phyloP scores from a whole-genome alignment of 768 basidiomycete species.

The Suillus luteus region DNA sequence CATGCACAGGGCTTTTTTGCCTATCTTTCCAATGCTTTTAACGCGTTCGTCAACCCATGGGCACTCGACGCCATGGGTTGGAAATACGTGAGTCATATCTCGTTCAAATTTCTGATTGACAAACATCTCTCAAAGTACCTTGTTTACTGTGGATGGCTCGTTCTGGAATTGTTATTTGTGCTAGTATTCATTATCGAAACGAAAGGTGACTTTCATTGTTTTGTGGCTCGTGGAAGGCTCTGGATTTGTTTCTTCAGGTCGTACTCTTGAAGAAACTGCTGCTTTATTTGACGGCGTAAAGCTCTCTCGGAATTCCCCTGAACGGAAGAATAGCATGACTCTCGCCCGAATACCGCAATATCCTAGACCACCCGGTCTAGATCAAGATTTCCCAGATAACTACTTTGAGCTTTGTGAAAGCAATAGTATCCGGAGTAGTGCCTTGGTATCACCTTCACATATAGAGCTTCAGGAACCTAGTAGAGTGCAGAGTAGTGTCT shows the following conservation, averaged over 20 bases:
- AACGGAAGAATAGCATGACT: slow-evolving; percentile 47
- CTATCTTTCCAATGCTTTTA: slow-evolving; percentile 71
- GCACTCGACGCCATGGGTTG: slow-evolving; percentile 56
- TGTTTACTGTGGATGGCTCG: slow-evolving; percentile 65
- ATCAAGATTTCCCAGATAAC: slow-evolving; percentile 8
- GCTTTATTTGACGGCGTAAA: slow-evolving; percentile 64
- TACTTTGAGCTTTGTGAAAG: slow-evolving; percentile 13
- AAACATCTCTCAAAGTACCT: slow-evolving; percentile 42
- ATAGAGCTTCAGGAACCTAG: slow-evolving; percentile 13
- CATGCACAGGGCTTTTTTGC: slow-evolving; percentile 56
- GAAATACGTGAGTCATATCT: slow-evolving; percentile 41
- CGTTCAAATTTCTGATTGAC: background rate
- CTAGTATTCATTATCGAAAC: slow-evolving; percentile 60
- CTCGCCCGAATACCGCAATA: slow-evolving; percentile 14
- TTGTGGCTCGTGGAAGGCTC: slow-evolving; percentile 12
- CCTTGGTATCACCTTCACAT: slow-evolving; percentile 2
- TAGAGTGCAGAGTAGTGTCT: background rate
- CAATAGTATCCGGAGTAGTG: background rate
- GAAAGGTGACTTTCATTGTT: slow-evolving; percentile 42
- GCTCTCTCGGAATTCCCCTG: slow-evolving; percentile 40
- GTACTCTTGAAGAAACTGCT: slow-evolving; percentile 74
- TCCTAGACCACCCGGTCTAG: slow-evolving; percentile 1
- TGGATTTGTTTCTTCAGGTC: slow-evolving; percentile 37
- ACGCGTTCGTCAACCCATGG: slow-evolving; percentile 79
- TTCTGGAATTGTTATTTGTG: slow-evolving; percentile 61